Evolutionary conservation across 139 green algal genomes (phyloP).

Genomic region (Coccomyxa sp.): DNA sequence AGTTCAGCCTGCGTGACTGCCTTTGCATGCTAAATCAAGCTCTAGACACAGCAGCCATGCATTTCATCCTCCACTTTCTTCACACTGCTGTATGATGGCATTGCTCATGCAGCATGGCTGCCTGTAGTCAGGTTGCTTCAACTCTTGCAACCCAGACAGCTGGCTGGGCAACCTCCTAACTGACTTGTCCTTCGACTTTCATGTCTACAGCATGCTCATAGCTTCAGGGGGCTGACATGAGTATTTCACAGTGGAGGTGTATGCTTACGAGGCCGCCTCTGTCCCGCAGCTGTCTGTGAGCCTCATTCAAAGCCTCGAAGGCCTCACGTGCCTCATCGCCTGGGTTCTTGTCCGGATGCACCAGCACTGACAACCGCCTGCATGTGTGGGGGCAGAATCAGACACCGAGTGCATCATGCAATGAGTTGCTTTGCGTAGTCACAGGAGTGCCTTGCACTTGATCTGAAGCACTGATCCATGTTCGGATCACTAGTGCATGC

Average conservation of each 20-base stretch:
- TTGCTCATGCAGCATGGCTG: background rate
- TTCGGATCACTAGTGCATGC: background rate
- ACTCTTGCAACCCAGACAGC: background rate
- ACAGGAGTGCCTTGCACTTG: background rate
- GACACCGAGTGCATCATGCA: background rate
- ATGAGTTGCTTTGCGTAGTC: background rate
- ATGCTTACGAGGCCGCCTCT: slow-evolving; percentile 26
- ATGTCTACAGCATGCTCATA: background rate
- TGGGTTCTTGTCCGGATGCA: slow-evolving; percentile 77
- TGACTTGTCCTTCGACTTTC: background rate
- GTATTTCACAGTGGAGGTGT: background rate
- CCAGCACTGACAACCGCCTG: slow-evolving; percentile 63
- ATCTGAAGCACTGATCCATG: background rate
- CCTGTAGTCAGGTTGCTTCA: background rate
- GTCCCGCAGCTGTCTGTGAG: slow-evolving; percentile 60
- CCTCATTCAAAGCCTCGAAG: slow-evolving; percentile 68
- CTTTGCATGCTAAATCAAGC: background rate
- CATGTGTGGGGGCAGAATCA: slow-evolving; percentile 21
- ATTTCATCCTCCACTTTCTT: background rate
- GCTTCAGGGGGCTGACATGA: background rate
- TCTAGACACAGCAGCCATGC: background rate
- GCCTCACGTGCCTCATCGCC: slow-evolving; percentile 40
- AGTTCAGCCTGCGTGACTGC: background rate
- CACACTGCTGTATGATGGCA: background rate
- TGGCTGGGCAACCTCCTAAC: background rate